Evolutionary conservation across 768 basidiomycete genomes (phyloP).

Genomic region (Gymnopilus dilepis): DNA sequence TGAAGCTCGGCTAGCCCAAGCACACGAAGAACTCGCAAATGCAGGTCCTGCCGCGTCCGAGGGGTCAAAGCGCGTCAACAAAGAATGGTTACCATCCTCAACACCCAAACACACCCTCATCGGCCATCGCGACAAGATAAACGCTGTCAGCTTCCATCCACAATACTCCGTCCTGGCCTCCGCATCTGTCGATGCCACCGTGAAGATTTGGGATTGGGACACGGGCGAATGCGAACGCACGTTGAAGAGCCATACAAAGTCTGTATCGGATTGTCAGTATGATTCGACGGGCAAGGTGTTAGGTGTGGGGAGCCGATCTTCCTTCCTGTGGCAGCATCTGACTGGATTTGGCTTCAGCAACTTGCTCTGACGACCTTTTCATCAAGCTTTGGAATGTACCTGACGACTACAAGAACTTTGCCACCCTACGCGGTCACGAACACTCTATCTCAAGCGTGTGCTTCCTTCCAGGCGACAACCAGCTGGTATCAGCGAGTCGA

Average conservation of each 20-base stretch:
- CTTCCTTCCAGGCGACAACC: constrained; percentile 85
- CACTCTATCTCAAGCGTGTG: constrained; percentile 87
- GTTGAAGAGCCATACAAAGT: constrained; percentile 90
- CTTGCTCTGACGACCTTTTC: constrained; percentile 83
- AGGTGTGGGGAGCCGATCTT: constrained; percentile 51
- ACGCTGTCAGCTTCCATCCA: constrained; percentile 85
- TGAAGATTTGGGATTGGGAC: constrained; percentile 98
- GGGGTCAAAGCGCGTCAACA: constrained; percentile 53
- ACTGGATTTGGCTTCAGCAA: constrained; percentile 47
- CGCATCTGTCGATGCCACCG: constrained; percentile 86
- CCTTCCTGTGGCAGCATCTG: not conserved
- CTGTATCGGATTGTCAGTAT: constrained; percentile 86
- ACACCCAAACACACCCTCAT: constrained; percentile 79
- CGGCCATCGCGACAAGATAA: constrained; percentile 80
- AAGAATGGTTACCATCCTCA: constrained; percentile 89
- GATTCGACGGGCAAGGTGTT: constrained; percentile 84
- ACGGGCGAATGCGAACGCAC: constrained; percentile 93
- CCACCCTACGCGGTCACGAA: constrained; percentile 89
- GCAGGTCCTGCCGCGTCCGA: constrained; percentile 55
- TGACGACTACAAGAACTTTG: constrained; percentile 89
- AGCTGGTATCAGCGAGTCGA: constrained; percentile 84
- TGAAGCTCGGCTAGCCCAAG: constrained; percentile 79
- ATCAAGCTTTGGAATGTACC: constrained; percentile 93
- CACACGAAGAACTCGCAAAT: constrained; percentile 71
- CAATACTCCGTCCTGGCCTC: constrained; percentile 82